phyloP scores from a whole-genome alignment of 2,329 filamentous ascomycete species.

The Dothideomycetes sp. region DNA sequence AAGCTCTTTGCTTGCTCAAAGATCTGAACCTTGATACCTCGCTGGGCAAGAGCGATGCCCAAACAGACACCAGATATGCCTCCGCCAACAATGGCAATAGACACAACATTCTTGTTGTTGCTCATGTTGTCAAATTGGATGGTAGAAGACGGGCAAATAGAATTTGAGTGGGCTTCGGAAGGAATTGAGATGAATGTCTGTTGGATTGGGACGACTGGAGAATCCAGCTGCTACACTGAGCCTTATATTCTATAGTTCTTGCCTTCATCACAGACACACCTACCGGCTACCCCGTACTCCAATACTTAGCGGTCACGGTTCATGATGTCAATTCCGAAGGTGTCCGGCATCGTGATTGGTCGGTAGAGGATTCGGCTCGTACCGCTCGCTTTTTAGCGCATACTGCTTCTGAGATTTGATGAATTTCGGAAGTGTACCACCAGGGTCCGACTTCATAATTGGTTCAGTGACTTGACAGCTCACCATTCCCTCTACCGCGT shows the following conservation, averaged over 20 bases:
- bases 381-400: background rate
- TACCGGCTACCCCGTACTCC: no score
- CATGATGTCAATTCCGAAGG: no score
- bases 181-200: background rate
- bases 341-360: background rate
- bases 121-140: constrained; percentile 3
- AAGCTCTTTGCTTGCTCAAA: constrained; percentile 47
- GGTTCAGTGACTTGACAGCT: no score
- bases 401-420: no score
- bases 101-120: constrained; percentile 25
- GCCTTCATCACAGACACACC: no score
- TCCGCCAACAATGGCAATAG: constrained; percentile 46
- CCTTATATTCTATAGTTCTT: background rate
- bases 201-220: background rate
- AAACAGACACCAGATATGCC: constrained; percentile 48
- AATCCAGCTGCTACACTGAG: background rate
- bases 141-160: no score
- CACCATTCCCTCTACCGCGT: no score
- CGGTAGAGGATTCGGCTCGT: background rate
- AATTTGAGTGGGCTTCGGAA: no score
- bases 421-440: no score
- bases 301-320: no score
- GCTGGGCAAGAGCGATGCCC: constrained; percentile 38
- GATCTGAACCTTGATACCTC: constrained; percentile 34
- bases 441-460: no score